A percentile compares a stretch with the other conserved stretches of the same genome.
Conservation (phyloP, 306 rosid genomes). For the Castanea crenata region DNA sequence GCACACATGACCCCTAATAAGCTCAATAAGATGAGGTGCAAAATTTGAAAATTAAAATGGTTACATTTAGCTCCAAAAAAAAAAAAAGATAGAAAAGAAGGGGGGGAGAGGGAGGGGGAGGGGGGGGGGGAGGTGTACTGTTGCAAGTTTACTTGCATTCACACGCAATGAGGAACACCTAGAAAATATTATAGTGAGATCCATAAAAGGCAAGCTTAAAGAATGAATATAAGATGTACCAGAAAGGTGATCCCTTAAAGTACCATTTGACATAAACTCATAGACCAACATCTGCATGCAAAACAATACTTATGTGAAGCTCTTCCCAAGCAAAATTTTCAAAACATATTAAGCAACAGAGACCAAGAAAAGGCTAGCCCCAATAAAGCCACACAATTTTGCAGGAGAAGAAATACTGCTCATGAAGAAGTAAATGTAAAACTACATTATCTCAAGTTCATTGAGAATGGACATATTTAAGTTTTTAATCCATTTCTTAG, state of each 20-base stretch:
- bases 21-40: neutral
- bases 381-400: neutral
- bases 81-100: too few species aligned
- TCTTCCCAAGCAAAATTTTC: neutral
- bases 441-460: neutral
- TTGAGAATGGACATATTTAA: neutral
- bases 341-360: constrained; percentile 13
- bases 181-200: too few species aligned
- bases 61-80: too few species aligned
- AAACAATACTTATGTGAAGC: neutral
- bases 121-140: too few species aligned
- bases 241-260: constrained; percentile 76
- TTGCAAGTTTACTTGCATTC: too few species aligned
- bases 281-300: constrained; percentile 83
- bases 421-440: neutral
- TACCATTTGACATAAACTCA: constrained; percentile 88
- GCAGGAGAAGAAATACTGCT: neutral
- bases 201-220: constrained; percentile 3
- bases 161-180: too few species aligned
- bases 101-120: too few species aligned
- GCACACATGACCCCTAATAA: constrained; percentile 2
- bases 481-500: neutral
- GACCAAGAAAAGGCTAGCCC: constrained; percentile 3
- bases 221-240: constrained; percentile 42
- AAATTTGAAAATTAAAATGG: too few species aligned